A percentile compares a stretch with the other conserved stretches of the same genome.
Conservation (phyloP, 2,329 filamentous ascomycete species). For the Beauveria brongniartii region DNA sequence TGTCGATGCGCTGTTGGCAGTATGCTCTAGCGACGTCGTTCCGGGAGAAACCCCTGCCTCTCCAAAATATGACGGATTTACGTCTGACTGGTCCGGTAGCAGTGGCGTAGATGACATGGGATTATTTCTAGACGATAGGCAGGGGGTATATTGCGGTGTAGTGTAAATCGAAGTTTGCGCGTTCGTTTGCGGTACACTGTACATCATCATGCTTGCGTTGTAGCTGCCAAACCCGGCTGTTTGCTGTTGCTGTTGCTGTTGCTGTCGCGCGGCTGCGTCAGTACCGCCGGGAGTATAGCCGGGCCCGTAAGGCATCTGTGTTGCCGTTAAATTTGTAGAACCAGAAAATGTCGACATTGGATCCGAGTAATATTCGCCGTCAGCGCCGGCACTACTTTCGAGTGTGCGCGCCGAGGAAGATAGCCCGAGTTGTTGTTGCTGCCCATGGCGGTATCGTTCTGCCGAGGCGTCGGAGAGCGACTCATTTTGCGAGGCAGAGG, state of each 20-base stretch:
- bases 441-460: slow-evolving; percentile 40
- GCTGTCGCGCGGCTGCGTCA: slow-evolving; percentile 34
- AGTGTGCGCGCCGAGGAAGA: slow-evolving; percentile 41
- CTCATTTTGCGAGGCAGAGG: slow-evolving; percentile 36
- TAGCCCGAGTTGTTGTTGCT: slow-evolving; percentile 30
- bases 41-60: background rate
- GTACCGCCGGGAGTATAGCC: slow-evolving; percentile 52
- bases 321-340: slow-evolving; percentile 48
- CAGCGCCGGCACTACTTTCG: slow-evolving; percentile 47
- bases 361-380: slow-evolving; percentile 52
- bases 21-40: background rate
- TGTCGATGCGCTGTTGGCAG: background rate
- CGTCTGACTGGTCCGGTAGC: background rate
- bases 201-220: slow-evolving; percentile 64
- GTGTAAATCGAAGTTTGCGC: slow-evolving; percentile 64
- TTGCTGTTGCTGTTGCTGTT: slow-evolving; percentile 32
- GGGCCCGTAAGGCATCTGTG: slow-evolving; percentile 49
- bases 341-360: slow-evolving; percentile 39
- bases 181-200: slow-evolving; percentile 61
- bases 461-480: slow-evolving; percentile 25
- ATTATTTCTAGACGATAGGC: background rate
- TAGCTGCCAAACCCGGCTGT: slow-evolving; percentile 49
- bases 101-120: background rate
- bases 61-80: slow-evolving; percentile 1
- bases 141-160: slow-evolving; percentile 43